Evolutionary conservation across 2,329 filamentous ascomycete genomes (phyloP).

Genomic region (Fusarium sp.): DNA sequence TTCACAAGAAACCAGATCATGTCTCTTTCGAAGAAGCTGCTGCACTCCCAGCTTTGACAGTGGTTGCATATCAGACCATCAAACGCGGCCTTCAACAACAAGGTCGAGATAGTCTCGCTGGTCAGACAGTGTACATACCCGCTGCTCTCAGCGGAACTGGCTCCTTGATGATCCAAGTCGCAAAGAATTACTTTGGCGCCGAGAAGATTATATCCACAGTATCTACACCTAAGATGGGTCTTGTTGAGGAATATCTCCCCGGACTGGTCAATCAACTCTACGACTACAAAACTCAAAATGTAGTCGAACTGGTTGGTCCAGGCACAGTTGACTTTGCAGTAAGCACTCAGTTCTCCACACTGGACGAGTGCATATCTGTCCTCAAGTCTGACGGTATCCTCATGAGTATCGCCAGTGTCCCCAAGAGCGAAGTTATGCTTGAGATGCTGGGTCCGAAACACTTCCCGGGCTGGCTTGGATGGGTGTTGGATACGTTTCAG

Average conservation of each 20-base stretch:
- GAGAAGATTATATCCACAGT: conserved; percentile 62
- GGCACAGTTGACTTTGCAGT: conserved; percentile 62
- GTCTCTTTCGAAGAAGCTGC: conserved; percentile 53
- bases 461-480: conserved; percentile 54
- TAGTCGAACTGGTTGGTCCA: conserved; percentile 51
- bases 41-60: conserved; percentile 50
- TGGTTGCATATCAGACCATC: conserved; percentile 60
- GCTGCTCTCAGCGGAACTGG: conserved; percentile 63
- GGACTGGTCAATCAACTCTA: conserved; percentile 62
- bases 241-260: conserved; percentile 56
- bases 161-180: conserved; percentile 59
- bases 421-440: conserved; percentile 46
- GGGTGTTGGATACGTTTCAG: conserved; percentile 51
- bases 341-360: conserved; percentile 58
- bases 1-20: conserved; percentile 49
- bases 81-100: conserved; percentile 52
- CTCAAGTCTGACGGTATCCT: conserved; percentile 54
- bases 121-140: conserved; percentile 64
- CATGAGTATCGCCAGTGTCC: conserved; percentile 55
- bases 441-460: conserved; percentile 48
- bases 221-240: conserved; percentile 62
- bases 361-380: conserved; percentile 55
- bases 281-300: conserved; percentile 60
- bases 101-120: conserved; percentile 55
- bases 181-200: conserved; percentile 62